Conservation (phyloP, 495 filamentous ascomycete genomes). For the Evansstolkia leycettana region DNA sequence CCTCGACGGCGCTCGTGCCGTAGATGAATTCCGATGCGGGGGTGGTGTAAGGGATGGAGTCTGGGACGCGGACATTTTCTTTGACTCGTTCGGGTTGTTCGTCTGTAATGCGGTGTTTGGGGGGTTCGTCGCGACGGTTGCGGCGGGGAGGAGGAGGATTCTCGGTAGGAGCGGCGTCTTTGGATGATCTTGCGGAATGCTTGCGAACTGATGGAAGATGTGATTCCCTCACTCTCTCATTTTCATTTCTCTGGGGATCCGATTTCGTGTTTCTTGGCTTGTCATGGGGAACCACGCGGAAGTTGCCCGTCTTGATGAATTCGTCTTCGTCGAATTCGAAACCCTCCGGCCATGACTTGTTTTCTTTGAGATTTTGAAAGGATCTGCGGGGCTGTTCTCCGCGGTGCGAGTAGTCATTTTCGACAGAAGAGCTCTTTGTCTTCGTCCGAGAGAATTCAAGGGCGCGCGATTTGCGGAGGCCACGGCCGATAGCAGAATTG, state of each 20-base stretch:
- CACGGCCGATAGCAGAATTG: constrained; percentile 42
- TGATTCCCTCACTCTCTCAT: background rate
- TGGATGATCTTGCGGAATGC: background rate
- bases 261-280: constrained; percentile 8
- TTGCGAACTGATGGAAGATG: background rate
- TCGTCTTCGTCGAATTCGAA: constrained; percentile 19
- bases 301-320: constrained; percentile 23
- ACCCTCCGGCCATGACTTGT: background rate
- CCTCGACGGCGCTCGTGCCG: constrained; percentile 67
- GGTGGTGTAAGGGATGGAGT: constrained; percentile 66
- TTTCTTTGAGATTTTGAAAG: background rate
- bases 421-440: background rate
- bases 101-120: constrained; percentile 14
- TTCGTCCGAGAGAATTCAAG: constrained; percentile 3
- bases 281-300: constrained; percentile 16
- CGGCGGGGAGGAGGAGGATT: background rate
- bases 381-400: background rate
- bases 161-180: background rate
- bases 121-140: constrained; percentile 1
- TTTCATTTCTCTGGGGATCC: background rate
- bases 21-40: constrained; percentile 88
- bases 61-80: constrained; percentile 27
- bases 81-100: constrained; percentile 26
- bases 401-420: too few relatives aligned
- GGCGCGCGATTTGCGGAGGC: constrained; percentile 29